Evolutionary conservation across 1,284 basidiomycete genomes (phyloP).

Genomic region (Sporisorium reilianum): DNA sequence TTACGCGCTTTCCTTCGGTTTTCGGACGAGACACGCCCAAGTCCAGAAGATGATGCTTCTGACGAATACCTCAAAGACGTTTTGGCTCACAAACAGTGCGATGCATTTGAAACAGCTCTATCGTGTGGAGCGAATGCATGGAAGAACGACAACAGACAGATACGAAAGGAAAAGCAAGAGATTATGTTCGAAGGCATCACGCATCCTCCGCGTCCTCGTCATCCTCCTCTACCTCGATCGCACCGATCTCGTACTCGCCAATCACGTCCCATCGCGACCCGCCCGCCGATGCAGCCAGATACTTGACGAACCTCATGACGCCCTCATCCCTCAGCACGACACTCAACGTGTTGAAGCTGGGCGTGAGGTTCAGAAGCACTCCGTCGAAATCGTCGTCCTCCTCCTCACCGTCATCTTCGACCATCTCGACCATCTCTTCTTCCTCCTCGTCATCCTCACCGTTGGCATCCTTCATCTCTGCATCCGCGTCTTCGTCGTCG

Average conservation of each 20-base stretch:
- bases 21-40: slow-evolving; percentile 24
- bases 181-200: neutral
- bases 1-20: slow-evolving; percentile 19
- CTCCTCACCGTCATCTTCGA: slow-evolving; percentile 69
- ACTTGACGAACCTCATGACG: slow-evolving; percentile 76
- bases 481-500: slow-evolving; percentile 40
- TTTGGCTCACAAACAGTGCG: neutral
- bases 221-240: slow-evolving; percentile 59
- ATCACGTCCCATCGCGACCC: slow-evolving; percentile 67
- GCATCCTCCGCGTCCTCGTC: slow-evolving; percentile 28
- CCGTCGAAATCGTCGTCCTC: slow-evolving; percentile 79
- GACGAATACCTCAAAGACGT: neutral
- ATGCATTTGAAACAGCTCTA: too few species aligned
- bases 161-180: neutral
- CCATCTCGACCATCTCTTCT: slow-evolving; percentile 64
- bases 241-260: slow-evolving; percentile 65
- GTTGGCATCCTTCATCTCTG: slow-evolving; percentile 58
- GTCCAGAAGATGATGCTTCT: neutral
- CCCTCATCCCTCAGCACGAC: slow-evolving; percentile 91
- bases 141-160: neutral
- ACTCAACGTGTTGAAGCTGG: slow-evolving; percentile 89
- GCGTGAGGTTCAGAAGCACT: slow-evolving; percentile 87
- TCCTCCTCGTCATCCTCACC: slow-evolving; percentile 71
- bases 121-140: neutral
- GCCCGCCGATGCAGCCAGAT: slow-evolving; percentile 62